phyloP scores from a whole-genome alignment of 179 eudicot species.

The Camellia oleifera region DNA sequence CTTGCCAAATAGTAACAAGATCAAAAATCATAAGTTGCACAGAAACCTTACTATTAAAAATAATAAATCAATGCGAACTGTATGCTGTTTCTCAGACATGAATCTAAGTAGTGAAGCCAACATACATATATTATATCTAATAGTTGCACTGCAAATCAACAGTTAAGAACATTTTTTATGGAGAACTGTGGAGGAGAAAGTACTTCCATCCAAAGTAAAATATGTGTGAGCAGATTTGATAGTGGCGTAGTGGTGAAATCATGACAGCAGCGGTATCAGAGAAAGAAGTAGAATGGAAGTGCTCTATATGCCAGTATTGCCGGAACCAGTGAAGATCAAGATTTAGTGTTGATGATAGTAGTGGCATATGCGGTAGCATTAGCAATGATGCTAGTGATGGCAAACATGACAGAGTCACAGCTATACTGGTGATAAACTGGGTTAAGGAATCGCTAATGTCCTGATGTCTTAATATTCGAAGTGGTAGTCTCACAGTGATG shows the following conservation, averaged over 20 bases:
- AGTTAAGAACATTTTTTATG: background rate
- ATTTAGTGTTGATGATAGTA: background rate
- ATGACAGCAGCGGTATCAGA: background rate
- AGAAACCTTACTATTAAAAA: background rate
- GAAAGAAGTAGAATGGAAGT: background rate
- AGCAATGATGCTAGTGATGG: background rate
- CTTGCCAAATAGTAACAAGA: background rate
- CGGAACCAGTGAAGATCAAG: background rate
- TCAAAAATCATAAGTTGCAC: background rate
- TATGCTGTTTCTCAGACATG: background rate
- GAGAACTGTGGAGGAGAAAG: background rate
- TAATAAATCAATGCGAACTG: background rate
- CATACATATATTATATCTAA: background rate
- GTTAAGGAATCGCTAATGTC: background rate
- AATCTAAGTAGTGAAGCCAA: background rate
- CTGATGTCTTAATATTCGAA: background rate
- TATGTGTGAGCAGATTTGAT: background rate
- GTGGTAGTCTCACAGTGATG: background rate
- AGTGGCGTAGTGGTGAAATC: background rate
- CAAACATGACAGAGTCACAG: background rate
- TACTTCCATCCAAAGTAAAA: background rate
- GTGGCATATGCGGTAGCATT: background rate
- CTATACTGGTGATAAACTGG: background rate
- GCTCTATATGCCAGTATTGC: background rate
- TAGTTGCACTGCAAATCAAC: background rate